Base-by-base conservation (phyloP, 108 stramenopile genomes). In the Skeletonema tropicum region DNA sequence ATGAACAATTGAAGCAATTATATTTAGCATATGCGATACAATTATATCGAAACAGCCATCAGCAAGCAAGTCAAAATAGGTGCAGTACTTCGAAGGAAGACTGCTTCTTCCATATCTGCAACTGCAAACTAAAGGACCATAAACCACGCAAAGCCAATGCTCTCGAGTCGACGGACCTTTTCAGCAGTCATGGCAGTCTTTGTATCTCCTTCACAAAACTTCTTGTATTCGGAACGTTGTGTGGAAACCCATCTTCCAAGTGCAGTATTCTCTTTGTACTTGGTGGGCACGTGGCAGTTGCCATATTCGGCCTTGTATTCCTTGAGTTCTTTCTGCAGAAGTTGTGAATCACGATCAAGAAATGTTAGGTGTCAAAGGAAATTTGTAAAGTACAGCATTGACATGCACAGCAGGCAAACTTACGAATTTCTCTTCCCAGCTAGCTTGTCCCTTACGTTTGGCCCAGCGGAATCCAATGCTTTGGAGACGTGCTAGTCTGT, bases 241-340 rank as follows among this genome's bases (percentile, higher is more conserved):
- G 84, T 85, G 35, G 68, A 70, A 2, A 85, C 84, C 84, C 84
- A 85, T 26, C 84, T 26, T 14, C 84, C 84, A 13, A 85, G 73
- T 7, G 81, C 75, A 39, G 80, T 73, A 25, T 85, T 82, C 0
- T 30, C 57, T 38, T 70, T 71, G 76, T 82, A 85, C 25, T 80
- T 85, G 23, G 68, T 77, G 25, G 77, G 80, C 21, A 82, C 75
- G 58, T 74, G 72, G 39, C 74, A 83, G 52, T 79, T 74, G 17
- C 78, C 78, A 46, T 48, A 21, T 38, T 60, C 57, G n/a, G 57
- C 67, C 58, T 75, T 74, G 66, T 79, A 79, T 11, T 30, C 58
- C 29, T 31, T 41, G 29, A 79, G 78, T 60, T 75, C 74, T 46
- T 68, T 68, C 74, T 73, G 52, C 25, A 15, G 35, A 9, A 29